phyloP scores from a whole-genome alignment of 805 yeast species.

The Millerozyma miso region DNA sequence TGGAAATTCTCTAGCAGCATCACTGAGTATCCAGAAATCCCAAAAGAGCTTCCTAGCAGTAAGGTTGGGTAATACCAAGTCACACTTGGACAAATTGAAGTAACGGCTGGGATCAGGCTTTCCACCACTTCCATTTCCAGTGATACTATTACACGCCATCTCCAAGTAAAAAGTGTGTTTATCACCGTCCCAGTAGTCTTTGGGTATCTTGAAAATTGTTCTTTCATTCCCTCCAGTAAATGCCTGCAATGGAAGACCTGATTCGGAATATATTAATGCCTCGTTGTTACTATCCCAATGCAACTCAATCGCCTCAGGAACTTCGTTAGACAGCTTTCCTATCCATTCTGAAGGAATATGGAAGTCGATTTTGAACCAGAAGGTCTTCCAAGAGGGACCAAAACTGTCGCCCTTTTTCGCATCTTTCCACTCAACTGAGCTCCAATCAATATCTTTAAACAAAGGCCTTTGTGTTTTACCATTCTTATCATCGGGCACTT shows the following conservation, averaged over 20 bases:
- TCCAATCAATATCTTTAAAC: constrained; percentile 53
- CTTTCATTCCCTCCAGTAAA: constrained; percentile 85
- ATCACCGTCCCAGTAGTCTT: constrained; percentile 44
- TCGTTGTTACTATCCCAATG: constrained; percentile 88
- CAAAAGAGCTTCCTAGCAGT: constrained; percentile 72
- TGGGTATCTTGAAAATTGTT: constrained; percentile 65
- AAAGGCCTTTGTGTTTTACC: constrained; percentile 55
- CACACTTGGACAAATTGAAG: constrained; percentile 66
- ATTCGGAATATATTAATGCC: constrained; percentile 67
- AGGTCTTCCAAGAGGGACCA: constrained; percentile 97
- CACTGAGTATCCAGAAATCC: constrained; percentile 87
- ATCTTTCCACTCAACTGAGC: constrained; percentile 42
- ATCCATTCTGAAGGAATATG: constrained; percentile 62
- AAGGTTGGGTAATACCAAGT: constrained; percentile 73
- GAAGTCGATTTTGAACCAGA: constrained; percentile 77
- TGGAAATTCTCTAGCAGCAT: constrained; percentile 83
- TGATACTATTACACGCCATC: constrained; percentile 92
- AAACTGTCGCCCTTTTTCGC: constrained; percentile 70
- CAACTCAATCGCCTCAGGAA: constrained; percentile 49
- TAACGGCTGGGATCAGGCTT: constrained; percentile 66
- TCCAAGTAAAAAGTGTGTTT: constrained; percentile 76
- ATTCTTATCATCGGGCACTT: constrained; percentile 56
- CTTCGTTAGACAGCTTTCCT: constrained; percentile 20
- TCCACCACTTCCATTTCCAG: constrained; percentile 62
- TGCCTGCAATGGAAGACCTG: constrained; percentile 75